Percentiles rank a stretch among this genome's conserved stretches.
phyloP scores from a whole-genome alignment of 495 filamentous ascomycete genomes.

The Aspergillus sparsus region DNA sequence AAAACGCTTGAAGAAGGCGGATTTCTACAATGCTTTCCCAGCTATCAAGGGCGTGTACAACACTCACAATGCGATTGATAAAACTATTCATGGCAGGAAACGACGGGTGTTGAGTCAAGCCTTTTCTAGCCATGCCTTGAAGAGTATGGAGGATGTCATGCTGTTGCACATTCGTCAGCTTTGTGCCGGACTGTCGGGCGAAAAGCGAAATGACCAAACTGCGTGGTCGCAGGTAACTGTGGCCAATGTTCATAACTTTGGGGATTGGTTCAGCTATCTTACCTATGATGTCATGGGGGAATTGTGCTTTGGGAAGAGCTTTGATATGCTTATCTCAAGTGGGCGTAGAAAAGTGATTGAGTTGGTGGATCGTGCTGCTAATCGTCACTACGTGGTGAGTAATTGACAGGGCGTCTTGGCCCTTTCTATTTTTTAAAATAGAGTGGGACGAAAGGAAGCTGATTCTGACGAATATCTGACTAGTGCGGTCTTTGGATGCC shows the following conservation, averaged over 20 bases:
- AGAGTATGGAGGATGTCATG: constrained; percentile 55
- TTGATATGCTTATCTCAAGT: constrained; percentile 57
- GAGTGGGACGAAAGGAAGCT: too few relatives aligned
- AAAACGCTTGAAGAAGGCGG: constrained; percentile 50
- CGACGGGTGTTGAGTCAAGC: constrained; percentile 56
- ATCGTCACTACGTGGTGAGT: constrained; percentile 56
- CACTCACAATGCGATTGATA: constrained; percentile 57
- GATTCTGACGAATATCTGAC: neutral
- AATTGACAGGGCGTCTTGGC: neutral
- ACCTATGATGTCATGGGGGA: constrained; percentile 57
- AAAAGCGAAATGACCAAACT: constrained; percentile 16
- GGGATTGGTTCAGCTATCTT: constrained; percentile 53
- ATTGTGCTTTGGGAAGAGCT: constrained; percentile 54
- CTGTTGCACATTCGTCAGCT: constrained; percentile 50
- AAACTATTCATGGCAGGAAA: constrained; percentile 54
- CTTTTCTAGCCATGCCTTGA: constrained; percentile 54
- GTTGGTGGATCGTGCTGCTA: constrained; percentile 53
- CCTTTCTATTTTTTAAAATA: too few relatives aligned
- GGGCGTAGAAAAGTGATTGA: constrained; percentile 45
- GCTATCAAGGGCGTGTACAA: constrained; percentile 58
- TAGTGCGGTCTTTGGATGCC: constrained; percentile 63
- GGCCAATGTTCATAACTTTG: constrained; percentile 44
- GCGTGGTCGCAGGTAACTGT: constrained; percentile 25
- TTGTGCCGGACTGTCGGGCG: constrained; percentile 38
- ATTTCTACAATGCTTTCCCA: constrained; percentile 56